Percentiles rank a stretch among this genome's conserved stretches.
These are phyloP conservation scores for Glaciozyma martinii DNA, from an alignment of 768 basidiomycete genomes.

Conservation along the genomic window DNA sequence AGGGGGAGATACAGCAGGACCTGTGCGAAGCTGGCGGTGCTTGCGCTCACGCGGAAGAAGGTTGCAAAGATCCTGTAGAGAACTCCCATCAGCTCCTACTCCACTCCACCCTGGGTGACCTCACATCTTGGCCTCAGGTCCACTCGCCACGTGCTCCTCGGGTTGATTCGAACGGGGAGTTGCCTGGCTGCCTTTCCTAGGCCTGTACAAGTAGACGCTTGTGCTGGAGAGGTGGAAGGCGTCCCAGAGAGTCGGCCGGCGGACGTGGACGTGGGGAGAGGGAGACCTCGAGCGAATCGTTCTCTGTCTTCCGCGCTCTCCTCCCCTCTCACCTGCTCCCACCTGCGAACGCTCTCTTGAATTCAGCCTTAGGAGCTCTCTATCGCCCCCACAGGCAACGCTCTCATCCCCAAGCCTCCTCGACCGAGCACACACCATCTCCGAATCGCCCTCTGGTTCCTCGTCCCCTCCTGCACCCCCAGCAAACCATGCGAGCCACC, in stretches of 20 bases:
- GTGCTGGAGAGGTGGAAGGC: no score
- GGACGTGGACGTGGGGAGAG: no score
- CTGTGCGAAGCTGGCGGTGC: conserved; percentile 10
- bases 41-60: background rate
- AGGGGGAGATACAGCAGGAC: conserved; percentile 36
- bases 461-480: background rate
- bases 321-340: no score
- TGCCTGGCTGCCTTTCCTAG: background rate
- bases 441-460: no score
- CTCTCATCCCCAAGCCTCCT: no score
- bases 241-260: no score
- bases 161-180: background rate
- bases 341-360: no score
- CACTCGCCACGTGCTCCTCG: background rate
- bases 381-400: no score
- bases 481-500: background rate
- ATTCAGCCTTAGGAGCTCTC: no score
- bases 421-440: no score
- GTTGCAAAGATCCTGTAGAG: background rate
- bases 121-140: background rate
- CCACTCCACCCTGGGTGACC: background rate
- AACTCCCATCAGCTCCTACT: background rate
- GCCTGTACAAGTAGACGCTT: background rate
- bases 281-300: no score
- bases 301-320: no score